Evolutionary conservation across 352 stramenopile genomes (phyloP).

Genomic region (Phytopythium vexans): DNA sequence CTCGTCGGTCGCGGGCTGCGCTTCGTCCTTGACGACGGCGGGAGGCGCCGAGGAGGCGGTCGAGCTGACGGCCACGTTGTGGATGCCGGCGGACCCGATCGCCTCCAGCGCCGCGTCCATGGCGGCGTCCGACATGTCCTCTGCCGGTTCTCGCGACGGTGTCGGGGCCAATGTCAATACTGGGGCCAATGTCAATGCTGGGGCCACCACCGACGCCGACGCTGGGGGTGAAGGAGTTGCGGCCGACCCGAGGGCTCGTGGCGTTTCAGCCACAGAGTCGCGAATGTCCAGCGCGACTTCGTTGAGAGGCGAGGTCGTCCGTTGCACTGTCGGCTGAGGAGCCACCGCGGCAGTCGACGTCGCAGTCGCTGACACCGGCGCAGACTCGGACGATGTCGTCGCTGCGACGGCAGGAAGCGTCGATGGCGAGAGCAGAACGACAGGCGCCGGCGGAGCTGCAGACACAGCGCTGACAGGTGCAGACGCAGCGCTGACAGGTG

Average conservation of each 20-base stretch:
- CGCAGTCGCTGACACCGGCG: constrained; percentile 5
- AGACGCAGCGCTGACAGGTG: background rate
- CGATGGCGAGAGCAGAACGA: constrained; percentile 10
- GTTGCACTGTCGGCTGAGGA: constrained; percentile 5
- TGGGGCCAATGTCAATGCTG: background rate
- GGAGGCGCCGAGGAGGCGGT: background rate
- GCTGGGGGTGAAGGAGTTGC: too few relatives aligned
- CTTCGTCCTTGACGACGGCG: background rate
- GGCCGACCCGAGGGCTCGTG: background rate
- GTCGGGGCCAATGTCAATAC: background rate
- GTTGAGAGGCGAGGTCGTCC: background rate
- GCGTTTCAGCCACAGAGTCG: constrained; percentile 16
- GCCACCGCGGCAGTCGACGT: constrained; percentile 1
- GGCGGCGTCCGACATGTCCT: background rate
- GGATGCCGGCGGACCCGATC: constrained; percentile 4
- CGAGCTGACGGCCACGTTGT: constrained; percentile 2
- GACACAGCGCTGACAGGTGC: background rate
- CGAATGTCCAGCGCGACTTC: constrained; percentile 40
- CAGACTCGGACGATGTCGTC: constrained; percentile 10
- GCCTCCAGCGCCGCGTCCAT: constrained; percentile 7
- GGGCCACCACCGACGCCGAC: background rate
- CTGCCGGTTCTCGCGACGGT: background rate
- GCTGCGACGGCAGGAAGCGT: constrained; percentile 7
- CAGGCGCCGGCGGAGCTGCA: constrained; percentile 4
- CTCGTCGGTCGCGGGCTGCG: background rate